A percentile compares a stretch with the other conserved stretches of the same genome.
These are phyloP conservation scores for Neocatenulostroma microsporum DNA, from an alignment of 2,329 filamentous ascomycete species.

Conservation along the genomic window DNA sequence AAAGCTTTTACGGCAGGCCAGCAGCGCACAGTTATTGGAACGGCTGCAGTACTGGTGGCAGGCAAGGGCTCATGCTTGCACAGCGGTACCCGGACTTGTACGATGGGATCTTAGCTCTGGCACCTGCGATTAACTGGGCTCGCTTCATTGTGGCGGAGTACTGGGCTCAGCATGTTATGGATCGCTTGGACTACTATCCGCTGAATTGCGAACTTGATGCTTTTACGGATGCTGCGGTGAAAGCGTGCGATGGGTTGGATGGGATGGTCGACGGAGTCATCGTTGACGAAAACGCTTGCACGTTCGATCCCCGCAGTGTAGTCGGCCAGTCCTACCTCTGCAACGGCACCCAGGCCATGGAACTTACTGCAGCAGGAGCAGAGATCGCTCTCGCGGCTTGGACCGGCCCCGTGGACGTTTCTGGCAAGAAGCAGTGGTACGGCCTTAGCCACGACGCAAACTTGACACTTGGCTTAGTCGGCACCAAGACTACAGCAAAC, in stretches of 20 bases:
- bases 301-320: conserved; percentile 19
- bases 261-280: conserved; percentile 29
- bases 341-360: conserved; percentile 20
- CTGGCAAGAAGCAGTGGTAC: conserved; percentile 11
- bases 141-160: conserved; percentile 16
- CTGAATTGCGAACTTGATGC: conserved; percentile 26
- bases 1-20: conserved; percentile 24
- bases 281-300: conserved; percentile 14
- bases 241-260: conserved; percentile 29
- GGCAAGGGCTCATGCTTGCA: conserved; percentile 31
- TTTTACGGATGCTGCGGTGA: conserved; percentile 25
- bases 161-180: conserved; percentile 25
- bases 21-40: conserved; percentile 30
- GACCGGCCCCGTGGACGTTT: conserved; percentile 17
- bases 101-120: conserved; percentile 33
- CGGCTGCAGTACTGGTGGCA: conserved; percentile 32
- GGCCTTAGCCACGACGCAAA: conserved; percentile 5
- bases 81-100: conserved; percentile 30
- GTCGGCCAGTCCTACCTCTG: conserved; percentile 14
- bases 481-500: conserved; percentile 8
- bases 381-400: conserved; percentile 19
- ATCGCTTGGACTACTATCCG: conserved; percentile 16
- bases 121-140: conserved; percentile 30
- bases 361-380: conserved; percentile 10
- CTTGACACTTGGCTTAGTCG: conserved; percentile 11